These are phyloP conservation scores for Ophiostoma angusticollis DNA, from an alignment of 2,329 filamentous ascomycete species.

Conservation along the genomic window DNA sequence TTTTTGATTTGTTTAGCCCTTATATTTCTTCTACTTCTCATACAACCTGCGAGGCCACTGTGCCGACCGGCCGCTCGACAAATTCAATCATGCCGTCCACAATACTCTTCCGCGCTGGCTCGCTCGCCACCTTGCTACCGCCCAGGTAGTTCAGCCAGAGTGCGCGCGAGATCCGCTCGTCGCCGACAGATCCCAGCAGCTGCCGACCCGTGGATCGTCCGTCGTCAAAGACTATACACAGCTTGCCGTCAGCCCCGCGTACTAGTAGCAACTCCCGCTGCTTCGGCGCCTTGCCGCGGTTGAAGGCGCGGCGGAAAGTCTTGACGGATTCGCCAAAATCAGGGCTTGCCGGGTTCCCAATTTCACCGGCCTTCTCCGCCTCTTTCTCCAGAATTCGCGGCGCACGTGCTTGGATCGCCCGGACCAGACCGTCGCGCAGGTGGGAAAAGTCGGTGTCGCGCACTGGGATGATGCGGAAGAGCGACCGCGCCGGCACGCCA, in stretches of 20 bases:
- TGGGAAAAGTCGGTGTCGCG: slow-evolving; percentile 91
- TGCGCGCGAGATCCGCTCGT: slow-evolving; percentile 68
- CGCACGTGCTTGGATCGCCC: slow-evolving; percentile 65
- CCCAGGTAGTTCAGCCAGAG: slow-evolving; percentile 86
- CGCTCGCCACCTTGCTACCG: slow-evolving; percentile 76
- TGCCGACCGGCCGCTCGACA: slow-evolving; percentile 77
- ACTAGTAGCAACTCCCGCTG: slow-evolving; percentile 62
- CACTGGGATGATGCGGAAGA: slow-evolving; percentile 77
- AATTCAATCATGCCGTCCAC: slow-evolving; percentile 81
- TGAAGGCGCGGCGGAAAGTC: slow-evolving; percentile 72
- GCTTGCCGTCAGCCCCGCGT: slow-evolving; percentile 49
- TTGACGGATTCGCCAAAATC: slow-evolving; percentile 62
- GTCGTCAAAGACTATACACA: slow-evolving; percentile 56
- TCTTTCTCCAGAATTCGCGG: slow-evolving; percentile 21
- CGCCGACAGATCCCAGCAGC: slow-evolving; percentile 56
- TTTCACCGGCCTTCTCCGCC: slow-evolving; percentile 22
- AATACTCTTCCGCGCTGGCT: slow-evolving; percentile 66
- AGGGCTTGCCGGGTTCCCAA: slow-evolving; percentile 20
- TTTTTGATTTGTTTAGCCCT: neutral
- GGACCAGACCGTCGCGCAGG: slow-evolving; percentile 79
- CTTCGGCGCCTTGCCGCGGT: slow-evolving; percentile 68
- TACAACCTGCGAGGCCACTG: slow-evolving; percentile 66
- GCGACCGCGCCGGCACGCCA: slow-evolving; percentile 54
- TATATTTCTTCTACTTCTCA: slow-evolving; percentile 1
- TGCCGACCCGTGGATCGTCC: slow-evolving; percentile 33